Evolutionary conservation across 2,329 filamentous ascomycete genomes (phyloP), one percentile per base, ranked within the genome.

Genomic region (Phialocephala subalpina): DNA sequence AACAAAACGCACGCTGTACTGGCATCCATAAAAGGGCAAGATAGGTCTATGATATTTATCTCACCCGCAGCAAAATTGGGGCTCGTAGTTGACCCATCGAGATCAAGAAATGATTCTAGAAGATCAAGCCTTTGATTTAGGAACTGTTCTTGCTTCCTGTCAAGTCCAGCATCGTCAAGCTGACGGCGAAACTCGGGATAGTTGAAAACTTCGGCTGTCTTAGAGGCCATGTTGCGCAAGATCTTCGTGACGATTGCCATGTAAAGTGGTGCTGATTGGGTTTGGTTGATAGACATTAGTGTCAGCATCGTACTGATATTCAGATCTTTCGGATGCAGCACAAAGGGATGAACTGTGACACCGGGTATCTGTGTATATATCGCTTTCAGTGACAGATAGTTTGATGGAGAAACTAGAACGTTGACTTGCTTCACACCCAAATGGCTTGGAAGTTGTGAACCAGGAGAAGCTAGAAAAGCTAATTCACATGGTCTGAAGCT

Each of bases 1-100:
- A 95, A 95, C 0, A 95, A 79, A 0, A 86, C 82, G 73, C 91
- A 95, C 0, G 91, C 91, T 47, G 86, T 87, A 20, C 88, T 85
- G 0, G 87, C 77, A 0, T 88, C 88, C 8, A 94, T 81, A 69
- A 90, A 93, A 0, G 91, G 89, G 73, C 91, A 92, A 0, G 87
- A 92, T 0, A 96, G 79, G 72, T 96, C 92, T 7, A 93, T 79
- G 60, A 92, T 90, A 0, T 86, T 91, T 33, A 69, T 64, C 38
- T 62, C 60, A 3, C 67, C 67, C 25, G 64, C 61, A 20, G 27
- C 53, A 45, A 67, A 67, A 74, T 92, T 82, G 75, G 91, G 92
- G 16, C 84, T 87, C 71, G 18, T 53, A 45, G 61, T 47, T 36
- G 65, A 64, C n/a, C 33, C 58, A 45, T 64, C 65, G 27, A 65